These are phyloP conservation scores for Ustilago cynodontis DNA, from an alignment of 1,284 basidiomycete genomes.

Conservation along the genomic window DNA sequence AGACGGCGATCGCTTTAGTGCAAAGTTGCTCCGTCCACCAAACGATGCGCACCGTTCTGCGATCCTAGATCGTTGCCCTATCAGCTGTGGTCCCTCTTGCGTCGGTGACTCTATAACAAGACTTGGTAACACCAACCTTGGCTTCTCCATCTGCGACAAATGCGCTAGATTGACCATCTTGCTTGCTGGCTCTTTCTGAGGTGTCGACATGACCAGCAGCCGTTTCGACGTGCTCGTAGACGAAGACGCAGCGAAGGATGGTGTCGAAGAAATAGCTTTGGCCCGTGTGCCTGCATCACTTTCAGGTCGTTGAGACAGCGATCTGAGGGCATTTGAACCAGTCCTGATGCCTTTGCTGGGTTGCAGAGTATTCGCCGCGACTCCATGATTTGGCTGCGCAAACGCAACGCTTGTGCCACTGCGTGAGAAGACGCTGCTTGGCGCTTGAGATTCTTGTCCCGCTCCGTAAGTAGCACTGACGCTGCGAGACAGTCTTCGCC, in stretches of 20 bases:
- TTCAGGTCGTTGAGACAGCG: constrained; percentile 10
- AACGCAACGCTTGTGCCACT: constrained; percentile 20
- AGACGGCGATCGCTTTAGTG: constrained; percentile 27
- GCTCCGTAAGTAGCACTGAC: constrained; percentile 30
- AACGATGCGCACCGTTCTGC: constrained; percentile 33
- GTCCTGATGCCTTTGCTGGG: neutral
- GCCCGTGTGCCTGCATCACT: constrained; percentile 9
- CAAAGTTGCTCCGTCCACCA: constrained; percentile 21
- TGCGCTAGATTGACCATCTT: constrained; percentile 12
- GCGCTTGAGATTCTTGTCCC: constrained; percentile 19
- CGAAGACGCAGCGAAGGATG: constrained; percentile 18
- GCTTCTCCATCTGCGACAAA: constrained; percentile 22
- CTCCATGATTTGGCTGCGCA: constrained; percentile 2
- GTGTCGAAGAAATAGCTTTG: constrained; percentile 1
- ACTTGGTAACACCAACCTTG: constrained; percentile 30
- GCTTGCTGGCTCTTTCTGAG: constrained; percentile 26
- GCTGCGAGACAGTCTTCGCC: constrained; percentile 38
- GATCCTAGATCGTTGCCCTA: constrained; percentile 2
- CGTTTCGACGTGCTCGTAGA: constrained; percentile 13
- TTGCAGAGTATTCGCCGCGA: neutral
- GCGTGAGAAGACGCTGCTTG: constrained; percentile 30
- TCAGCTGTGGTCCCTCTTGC: constrained; percentile 12
- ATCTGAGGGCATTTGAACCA: neutral
- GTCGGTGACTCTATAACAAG: constrained; percentile 40
- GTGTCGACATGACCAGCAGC: constrained; percentile 42